A percentile compares a stretch with the other conserved stretches of the same genome.
phyloP scores from a whole-genome alignment of 352 stramenopile genomes.

The Phytophthora cryptogea region DNA sequence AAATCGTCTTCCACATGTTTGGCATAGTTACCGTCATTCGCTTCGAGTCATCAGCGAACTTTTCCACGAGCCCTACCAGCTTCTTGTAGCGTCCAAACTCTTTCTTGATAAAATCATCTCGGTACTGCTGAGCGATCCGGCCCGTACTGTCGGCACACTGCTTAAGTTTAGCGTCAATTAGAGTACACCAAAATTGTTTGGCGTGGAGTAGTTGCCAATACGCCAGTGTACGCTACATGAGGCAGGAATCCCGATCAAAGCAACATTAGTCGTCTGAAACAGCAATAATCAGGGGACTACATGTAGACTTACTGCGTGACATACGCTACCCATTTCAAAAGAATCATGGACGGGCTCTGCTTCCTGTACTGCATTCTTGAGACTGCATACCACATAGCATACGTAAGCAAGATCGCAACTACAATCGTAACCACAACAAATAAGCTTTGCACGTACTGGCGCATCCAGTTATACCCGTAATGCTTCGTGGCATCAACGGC shows the following conservation, averaged over 20 bases:
- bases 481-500: constrained; percentile 65
- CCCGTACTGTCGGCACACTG: constrained; percentile 44
- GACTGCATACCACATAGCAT: constrained; percentile 20
- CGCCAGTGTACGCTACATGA: constrained; percentile 58
- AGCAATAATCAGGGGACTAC: not conserved
- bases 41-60: constrained; percentile 62
- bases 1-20: constrained; percentile 76
- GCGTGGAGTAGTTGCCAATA: constrained; percentile 85
- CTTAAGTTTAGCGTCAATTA: constrained; percentile 69
- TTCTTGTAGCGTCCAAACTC: constrained; percentile 83
- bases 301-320: constrained; percentile 72
- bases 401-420: constrained; percentile 7
- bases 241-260: not conserved
- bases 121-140: constrained; percentile 46
- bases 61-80: constrained; percentile 63
- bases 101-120: constrained; percentile 53
- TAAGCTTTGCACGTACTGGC: constrained; percentile 32
- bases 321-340: constrained; percentile 83
- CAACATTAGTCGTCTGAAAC: constrained; percentile 7
- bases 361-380: constrained; percentile 44
- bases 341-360: constrained; percentile 29
- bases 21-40: constrained; percentile 38
- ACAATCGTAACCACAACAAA: not conserved
- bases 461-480: constrained; percentile 74
- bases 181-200: constrained; percentile 79